Evolutionary conservation across 2,329 filamentous ascomycete genomes (phyloP).

Genomic region (Metarhizium robertsii): DNA sequence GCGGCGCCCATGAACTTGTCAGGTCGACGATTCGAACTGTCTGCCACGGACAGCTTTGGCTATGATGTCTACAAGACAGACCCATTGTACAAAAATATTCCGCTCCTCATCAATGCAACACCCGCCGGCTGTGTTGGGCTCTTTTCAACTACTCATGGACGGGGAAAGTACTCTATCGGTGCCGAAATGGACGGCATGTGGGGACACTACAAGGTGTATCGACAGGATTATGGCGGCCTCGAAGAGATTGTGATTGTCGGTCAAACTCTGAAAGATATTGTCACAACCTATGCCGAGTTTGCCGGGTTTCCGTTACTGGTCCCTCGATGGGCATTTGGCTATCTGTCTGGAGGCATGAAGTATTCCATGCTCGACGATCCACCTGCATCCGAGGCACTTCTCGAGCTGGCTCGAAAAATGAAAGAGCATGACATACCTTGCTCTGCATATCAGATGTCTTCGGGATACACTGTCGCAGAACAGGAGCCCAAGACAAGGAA

Average conservation of each 20-base stretch:
- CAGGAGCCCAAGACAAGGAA: constrained; percentile 47
- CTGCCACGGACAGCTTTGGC: constrained; percentile 59
- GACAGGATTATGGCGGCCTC: constrained; percentile 62
- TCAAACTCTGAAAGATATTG: constrained; percentile 55
- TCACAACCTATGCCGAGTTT: constrained; percentile 55
- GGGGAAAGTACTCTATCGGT: constrained; percentile 57
- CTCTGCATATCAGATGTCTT: constrained; percentile 64
- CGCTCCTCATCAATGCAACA: constrained; percentile 59
- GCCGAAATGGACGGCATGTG: constrained; percentile 69
- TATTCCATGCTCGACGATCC: constrained; percentile 41
- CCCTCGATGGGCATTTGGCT: constrained; percentile 65
- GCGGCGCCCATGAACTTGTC: constrained; percentile 64
- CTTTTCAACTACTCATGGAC: constrained; percentile 57
- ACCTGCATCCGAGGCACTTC: constrained; percentile 46
- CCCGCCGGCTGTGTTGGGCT: constrained; percentile 54
- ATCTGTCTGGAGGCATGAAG: constrained; percentile 56
- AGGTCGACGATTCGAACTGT: constrained; percentile 55
- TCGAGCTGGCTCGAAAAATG: constrained; percentile 52
- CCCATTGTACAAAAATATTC: constrained; percentile 68
- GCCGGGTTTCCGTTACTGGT: constrained; percentile 60
- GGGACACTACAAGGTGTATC: constrained; percentile 66
- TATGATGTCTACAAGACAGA: constrained; percentile 64
- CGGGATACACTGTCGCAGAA: constrained; percentile 61
- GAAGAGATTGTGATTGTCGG: constrained; percentile 64
- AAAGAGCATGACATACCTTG: constrained; percentile 59